phyloP scores from a whole-genome alignment of 805 yeast species.

The Saturnispora bothae region DNA sequence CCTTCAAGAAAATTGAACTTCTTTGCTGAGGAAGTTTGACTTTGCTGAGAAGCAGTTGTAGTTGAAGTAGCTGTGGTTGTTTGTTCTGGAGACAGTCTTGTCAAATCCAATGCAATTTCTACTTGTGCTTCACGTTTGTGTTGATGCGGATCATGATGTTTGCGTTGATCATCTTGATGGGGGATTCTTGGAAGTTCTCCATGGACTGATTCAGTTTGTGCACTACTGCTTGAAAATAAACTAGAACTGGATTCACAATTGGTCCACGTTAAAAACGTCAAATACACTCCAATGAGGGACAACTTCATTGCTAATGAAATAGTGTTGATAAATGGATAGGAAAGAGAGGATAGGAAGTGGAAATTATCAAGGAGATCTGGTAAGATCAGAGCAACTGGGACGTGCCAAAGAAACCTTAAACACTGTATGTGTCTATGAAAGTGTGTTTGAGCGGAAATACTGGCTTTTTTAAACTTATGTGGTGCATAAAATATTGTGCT shows the following conservation, averaged over 20 bases:
- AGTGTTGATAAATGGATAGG: background rate
- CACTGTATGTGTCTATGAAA: background rate
- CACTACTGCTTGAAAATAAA: no score
- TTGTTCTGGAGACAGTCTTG: background rate
- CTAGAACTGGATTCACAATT: no score
- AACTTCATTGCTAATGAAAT: no score
- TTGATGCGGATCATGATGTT: background rate
- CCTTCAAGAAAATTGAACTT: background rate
- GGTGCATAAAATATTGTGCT: background rate
- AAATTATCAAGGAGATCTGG: background rate
- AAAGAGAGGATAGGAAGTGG: background rate
- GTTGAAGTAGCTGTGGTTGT: background rate
- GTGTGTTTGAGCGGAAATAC: background rate
- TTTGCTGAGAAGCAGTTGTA: background rate
- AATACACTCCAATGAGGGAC: no score
- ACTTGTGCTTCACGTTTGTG: background rate
- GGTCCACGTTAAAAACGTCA: no score
- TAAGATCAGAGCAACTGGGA: background rate
- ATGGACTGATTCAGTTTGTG: no score
- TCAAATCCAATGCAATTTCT: constrained; percentile 4
- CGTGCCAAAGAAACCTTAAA: no score
- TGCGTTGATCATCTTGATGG: background rate
- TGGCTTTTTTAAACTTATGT: no score
- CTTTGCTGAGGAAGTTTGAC: background rate
- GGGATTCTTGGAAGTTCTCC: background rate